phyloP scores from a whole-genome alignment of 2,329 filamentous ascomycete genomes.

The Aspergillus thermomutatus region DNA sequence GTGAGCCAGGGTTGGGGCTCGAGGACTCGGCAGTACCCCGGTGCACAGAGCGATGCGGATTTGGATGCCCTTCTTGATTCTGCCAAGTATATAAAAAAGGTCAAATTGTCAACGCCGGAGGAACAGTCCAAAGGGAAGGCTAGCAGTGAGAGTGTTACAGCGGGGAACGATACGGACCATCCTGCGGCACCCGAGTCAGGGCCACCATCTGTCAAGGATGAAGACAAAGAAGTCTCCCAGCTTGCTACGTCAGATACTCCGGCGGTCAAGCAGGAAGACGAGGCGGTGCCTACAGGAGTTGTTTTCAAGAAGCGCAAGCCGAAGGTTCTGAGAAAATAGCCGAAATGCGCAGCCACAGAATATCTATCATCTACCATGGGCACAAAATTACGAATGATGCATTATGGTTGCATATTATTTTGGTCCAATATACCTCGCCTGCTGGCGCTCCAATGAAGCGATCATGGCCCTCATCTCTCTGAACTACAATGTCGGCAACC shows the following conservation, averaged over 20 bases:
- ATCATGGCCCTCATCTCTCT: not conserved
- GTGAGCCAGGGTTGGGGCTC: slow-evolving; percentile 45
- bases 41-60: slow-evolving; percentile 35
- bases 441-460: not conserved
- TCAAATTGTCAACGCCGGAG: slow-evolving; percentile 17
- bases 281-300: slow-evolving; percentile 29
- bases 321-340: slow-evolving; percentile 40
- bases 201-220: slow-evolving; percentile 17
- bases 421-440: not conserved
- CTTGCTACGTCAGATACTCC: slow-evolving; percentile 4
- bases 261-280: slow-evolving; percentile 11
- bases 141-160: slow-evolving; percentile 16
- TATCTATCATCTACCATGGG: not conserved
- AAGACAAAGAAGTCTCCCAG: slow-evolving; percentile 22
- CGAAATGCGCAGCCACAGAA: not conserved
- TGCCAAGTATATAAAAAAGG: slow-evolving; percentile 38
- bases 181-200: slow-evolving; percentile 8
- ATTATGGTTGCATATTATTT: not conserved
- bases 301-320: slow-evolving; percentile 51
- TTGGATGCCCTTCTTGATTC: slow-evolving; percentile 43
- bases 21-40: slow-evolving; percentile 39
- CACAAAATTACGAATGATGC: not conserved
- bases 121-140: slow-evolving; percentile 4
- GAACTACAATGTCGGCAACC: not conserved
- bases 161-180: slow-evolving; percentile 4